These are phyloP conservation scores for Perilla frutescens DNA, from an alignment of 257 asterid species.

Conservation along the genomic window DNA sequence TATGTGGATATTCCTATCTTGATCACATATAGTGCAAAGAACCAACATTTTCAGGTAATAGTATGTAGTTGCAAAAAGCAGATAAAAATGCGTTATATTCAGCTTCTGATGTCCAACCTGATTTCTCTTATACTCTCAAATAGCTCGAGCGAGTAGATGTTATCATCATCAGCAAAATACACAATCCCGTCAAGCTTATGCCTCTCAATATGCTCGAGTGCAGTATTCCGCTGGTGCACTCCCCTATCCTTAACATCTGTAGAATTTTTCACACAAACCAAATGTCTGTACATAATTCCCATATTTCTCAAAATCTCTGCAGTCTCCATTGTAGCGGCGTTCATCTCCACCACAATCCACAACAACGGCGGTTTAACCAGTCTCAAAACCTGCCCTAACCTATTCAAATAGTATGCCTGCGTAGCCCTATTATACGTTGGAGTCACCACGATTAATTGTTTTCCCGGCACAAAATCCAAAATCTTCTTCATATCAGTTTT, in stretches of 20 bases:
- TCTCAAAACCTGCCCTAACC: constrained; percentile 84
- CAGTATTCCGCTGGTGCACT: constrained; percentile 91
- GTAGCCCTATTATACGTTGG: constrained; percentile 74
- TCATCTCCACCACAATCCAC: constrained; percentile 98
- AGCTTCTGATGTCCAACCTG: constrained; percentile 54
- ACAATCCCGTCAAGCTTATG: constrained; percentile 90
- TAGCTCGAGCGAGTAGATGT: constrained; percentile 75
- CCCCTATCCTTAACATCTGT: constrained; percentile 75
- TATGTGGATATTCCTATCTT: constrained; percentile 19
- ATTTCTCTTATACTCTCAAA: constrained; percentile 76
- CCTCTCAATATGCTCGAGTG: constrained; percentile 83
- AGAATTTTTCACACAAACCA: constrained; percentile 69
- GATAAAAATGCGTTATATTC: not conserved
- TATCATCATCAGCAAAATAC: constrained; percentile 94
- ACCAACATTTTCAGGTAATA: constrained; percentile 22
- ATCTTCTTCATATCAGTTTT: constrained; percentile 37
- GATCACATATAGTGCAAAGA: constrained; percentile 18
- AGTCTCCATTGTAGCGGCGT: constrained; percentile 74
- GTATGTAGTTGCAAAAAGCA: not conserved
- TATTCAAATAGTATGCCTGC: constrained; percentile 80
- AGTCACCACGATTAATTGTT: constrained; percentile 79
- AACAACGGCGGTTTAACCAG: constrained; percentile 72
- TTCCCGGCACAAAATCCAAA: constrained; percentile 52
- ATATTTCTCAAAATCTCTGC: constrained; percentile 78
- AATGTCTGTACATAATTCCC: constrained; percentile 81